Conservation (phyloP, 768 basidiomycete genomes). For the Pleurotus pulmonarius region DNA sequence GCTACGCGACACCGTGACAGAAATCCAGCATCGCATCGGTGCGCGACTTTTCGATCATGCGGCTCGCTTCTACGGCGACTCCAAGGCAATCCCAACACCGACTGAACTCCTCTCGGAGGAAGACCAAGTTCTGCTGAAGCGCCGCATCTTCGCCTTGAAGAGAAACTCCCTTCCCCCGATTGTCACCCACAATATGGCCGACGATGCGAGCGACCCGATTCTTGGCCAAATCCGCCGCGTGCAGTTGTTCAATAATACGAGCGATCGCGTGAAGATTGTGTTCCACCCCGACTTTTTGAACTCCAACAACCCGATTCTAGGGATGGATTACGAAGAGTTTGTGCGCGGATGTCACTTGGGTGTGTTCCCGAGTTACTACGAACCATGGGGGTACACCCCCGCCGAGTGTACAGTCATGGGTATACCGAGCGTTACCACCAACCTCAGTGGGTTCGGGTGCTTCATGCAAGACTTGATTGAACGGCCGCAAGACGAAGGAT, state of each 20-base stretch:
- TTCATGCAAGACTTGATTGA: slow-evolving; percentile 99
- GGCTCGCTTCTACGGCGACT: slow-evolving; percentile 76
- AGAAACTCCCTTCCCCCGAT: slow-evolving; percentile 93
- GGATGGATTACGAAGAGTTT: slow-evolving; percentile 98
- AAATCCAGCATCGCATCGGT: slow-evolving; percentile 92
- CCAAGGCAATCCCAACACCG: slow-evolving; percentile 69
- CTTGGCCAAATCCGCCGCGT: slow-evolving; percentile 93
- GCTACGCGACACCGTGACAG: slow-evolving; percentile 90
- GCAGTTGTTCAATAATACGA: slow-evolving; percentile 83
- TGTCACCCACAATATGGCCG: slow-evolving; percentile 98
- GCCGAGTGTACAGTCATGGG: slow-evolving; percentile 99
- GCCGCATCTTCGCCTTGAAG: slow-evolving; percentile 94
- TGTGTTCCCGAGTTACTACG: slow-evolving; percentile 97
- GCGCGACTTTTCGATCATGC: slow-evolving; percentile 92
- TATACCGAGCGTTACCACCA: slow-evolving; percentile 95
- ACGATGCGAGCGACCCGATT: slow-evolving; percentile 90
- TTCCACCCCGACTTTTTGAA: slow-evolving; percentile 99
- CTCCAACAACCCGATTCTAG: slow-evolving; percentile 95
- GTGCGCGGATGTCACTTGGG: slow-evolving; percentile 97
- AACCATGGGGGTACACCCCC: slow-evolving; percentile 96
- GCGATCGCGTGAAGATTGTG: slow-evolving; percentile 93
- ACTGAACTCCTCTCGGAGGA: slow-evolving; percentile 81
- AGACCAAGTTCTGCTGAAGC: slow-evolving; percentile 92
- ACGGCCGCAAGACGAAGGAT: slow-evolving; percentile 89
- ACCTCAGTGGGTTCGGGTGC: slow-evolving; percentile 95